These are phyloP conservation scores for Yamadazyma philogaea DNA, from an alignment of 805 yeast species.

Conservation along the genomic window DNA sequence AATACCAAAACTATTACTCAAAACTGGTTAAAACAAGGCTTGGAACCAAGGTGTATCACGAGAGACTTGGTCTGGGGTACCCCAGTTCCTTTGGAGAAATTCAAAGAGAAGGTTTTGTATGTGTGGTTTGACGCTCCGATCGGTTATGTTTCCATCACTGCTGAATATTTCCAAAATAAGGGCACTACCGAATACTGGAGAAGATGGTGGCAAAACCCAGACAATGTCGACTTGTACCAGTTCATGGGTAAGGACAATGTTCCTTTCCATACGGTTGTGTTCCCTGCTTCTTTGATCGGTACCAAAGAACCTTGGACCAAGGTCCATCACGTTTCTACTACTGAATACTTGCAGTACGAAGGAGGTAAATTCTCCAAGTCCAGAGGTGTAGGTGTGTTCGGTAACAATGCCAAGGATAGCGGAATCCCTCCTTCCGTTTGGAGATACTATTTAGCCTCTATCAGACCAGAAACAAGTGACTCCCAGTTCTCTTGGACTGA, in stretches of 20 bases:
- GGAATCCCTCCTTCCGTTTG: conserved; percentile 91
- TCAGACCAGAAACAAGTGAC: conserved; percentile 94
- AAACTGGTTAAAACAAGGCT: conserved; percentile 92
- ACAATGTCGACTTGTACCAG: conserved; percentile 82
- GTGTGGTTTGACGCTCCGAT: conserved; percentile 99
- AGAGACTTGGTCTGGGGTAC: conserved; percentile 98
- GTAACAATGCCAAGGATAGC: conserved; percentile 93
- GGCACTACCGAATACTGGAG: conserved; percentile 54
- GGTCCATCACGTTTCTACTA: conserved; percentile 86
- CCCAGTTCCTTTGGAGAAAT: conserved; percentile 89
- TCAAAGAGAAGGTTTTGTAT: conserved; percentile 84
- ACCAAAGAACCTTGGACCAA: conserved; percentile 87
- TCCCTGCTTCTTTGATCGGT: conserved; percentile 91
- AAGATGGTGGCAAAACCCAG: conserved; percentile 95
- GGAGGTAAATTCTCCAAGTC: conserved; percentile 98
- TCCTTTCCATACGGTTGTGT: conserved; percentile 97
- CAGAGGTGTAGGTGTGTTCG: conserved; percentile 97
- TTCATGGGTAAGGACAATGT: conserved; percentile 99
- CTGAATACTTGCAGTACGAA: conserved; percentile 96
- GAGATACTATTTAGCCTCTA: conserved; percentile 91
- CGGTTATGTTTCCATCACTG: conserved; percentile 95
- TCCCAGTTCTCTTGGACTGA: conserved; percentile 98
- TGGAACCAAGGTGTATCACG: conserved; percentile 92
- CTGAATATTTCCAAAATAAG: conserved; percentile 61
- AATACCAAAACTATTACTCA: conserved; percentile 86